Evolutionary conservation across 2,329 filamentous ascomycete genomes (phyloP).

Genomic region (Hymenoscyphus infarciens): DNA sequence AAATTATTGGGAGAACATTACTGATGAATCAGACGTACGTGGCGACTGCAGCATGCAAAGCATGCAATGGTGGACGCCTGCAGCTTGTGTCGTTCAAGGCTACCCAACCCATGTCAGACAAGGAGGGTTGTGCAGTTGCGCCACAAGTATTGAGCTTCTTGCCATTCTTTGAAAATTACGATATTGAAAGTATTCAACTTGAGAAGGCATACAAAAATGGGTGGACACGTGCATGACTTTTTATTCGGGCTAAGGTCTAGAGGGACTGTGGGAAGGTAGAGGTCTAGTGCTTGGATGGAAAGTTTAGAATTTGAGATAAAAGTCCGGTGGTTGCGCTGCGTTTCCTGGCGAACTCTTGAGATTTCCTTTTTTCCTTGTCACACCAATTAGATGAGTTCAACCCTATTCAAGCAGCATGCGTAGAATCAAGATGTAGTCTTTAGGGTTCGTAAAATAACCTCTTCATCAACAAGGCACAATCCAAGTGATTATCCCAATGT

Average conservation of each 20-base stretch:
- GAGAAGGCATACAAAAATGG: background rate
- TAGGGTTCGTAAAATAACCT: background rate
- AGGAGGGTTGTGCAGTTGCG: constrained; percentile 9
- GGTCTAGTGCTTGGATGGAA: background rate
- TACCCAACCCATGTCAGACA: constrained; percentile 4
- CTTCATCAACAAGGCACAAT: background rate
- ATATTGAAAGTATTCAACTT: constrained; percentile 7
- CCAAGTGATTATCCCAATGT: background rate
- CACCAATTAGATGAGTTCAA: background rate
- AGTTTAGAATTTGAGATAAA: background rate
- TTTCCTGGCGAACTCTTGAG: background rate
- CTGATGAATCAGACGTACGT: constrained; percentile 11
- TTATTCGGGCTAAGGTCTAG: background rate
- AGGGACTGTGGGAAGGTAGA: background rate
- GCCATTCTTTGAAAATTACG: constrained; percentile 11
- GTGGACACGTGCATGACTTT: background rate
- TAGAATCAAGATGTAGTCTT: background rate
- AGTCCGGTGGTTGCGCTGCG: background rate
- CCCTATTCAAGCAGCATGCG: background rate
- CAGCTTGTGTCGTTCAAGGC: constrained; percentile 11
- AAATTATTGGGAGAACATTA: constrained; percentile 8
- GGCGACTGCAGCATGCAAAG: constrained; percentile 10
- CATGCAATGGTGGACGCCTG: constrained; percentile 8
- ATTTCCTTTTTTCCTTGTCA: background rate
- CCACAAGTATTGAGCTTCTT: constrained; percentile 10